A percentile compares a stretch with the other conserved stretches of the same genome.
These are phyloP conservation scores for Cnidoscolus chayamansa DNA, from an alignment of 441 rosid genomes.

Conservation along the genomic window DNA sequence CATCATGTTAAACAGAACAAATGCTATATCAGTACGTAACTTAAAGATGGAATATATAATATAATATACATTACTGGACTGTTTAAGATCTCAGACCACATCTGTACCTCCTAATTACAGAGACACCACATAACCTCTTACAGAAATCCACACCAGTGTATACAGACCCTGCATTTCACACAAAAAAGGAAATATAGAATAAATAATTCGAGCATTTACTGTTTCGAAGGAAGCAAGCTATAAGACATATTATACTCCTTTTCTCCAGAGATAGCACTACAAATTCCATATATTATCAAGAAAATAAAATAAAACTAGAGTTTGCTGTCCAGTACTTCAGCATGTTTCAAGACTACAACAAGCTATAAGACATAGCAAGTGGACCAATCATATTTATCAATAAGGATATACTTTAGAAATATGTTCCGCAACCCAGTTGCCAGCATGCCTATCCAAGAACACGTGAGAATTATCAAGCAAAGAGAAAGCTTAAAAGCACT, in stretches of 20 bases:
- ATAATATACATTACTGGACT: no score
- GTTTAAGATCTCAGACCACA: constrained; percentile 20
- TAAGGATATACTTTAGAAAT: no score
- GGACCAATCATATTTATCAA: background rate
- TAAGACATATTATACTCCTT: no score
- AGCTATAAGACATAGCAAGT: background rate
- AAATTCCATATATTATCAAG: no score
- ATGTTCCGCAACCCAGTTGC: background rate
- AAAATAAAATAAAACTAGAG: no score
- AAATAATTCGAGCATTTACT: no score
- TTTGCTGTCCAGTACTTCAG: no score
- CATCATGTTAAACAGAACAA: no score
- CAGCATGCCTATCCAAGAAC: background rate
- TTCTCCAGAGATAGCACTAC: no score
- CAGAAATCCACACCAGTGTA: constrained; percentile 97
- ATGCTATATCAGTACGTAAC: background rate
- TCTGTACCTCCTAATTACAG: constrained; percentile 84
- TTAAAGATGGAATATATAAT: background rate
- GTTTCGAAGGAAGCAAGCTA: no score
- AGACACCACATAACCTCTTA: constrained; percentile 92
- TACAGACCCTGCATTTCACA: constrained; percentile 61
- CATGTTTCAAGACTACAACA: no score
- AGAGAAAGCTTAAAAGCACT: background rate
- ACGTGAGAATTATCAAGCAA: background rate
- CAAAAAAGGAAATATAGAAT: constrained; percentile 2